Percentiles rank a stretch among this genome's conserved stretches.
Conservation (phyloP, 108 stramenopile genomes). For the Ochromonas danica region DNA sequence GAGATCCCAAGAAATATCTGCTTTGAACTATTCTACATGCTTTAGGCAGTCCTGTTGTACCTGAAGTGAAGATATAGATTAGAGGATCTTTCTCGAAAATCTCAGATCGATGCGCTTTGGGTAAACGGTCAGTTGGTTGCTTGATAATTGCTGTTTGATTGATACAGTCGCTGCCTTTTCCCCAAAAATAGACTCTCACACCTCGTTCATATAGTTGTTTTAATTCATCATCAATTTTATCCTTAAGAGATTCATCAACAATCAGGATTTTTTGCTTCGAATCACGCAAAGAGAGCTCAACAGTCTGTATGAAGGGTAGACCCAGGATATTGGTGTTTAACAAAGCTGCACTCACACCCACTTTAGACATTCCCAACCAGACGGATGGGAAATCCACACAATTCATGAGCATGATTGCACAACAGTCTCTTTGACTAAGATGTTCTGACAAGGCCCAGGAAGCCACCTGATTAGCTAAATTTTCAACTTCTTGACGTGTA, state of each 20-base stretch:
- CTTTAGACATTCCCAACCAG: slow-evolving; percentile 48
- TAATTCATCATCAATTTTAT: background rate
- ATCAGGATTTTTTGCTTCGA: slow-evolving; percentile 38
- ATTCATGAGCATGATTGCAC: slow-evolving; percentile 48
- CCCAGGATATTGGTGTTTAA: slow-evolving; percentile 45
- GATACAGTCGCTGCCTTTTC: background rate
- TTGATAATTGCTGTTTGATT: background rate
- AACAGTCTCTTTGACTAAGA: slow-evolving; percentile 34
- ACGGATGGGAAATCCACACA: slow-evolving; percentile 40
- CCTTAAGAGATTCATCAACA: slow-evolving; percentile 32
- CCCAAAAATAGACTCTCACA: slow-evolving; percentile 30
- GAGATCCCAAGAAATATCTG: slow-evolving; percentile 28
- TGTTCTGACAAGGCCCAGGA: slow-evolving; percentile 28
- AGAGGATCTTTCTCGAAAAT: slow-evolving; percentile 26
- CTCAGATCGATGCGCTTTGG: background rate
- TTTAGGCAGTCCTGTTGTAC: slow-evolving; percentile 61
- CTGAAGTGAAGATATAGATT: slow-evolving; percentile 43
- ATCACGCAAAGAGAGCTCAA: slow-evolving; percentile 24
- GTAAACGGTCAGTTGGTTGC: background rate
- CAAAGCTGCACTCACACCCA: slow-evolving; percentile 43
- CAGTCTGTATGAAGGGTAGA: slow-evolving; percentile 38
- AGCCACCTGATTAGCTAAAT: slow-evolving; percentile 41
- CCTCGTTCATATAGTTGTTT: background rate
- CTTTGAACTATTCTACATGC: slow-evolving; percentile 49
- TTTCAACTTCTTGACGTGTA: slow-evolving; percentile 33